phyloP scores from a whole-genome alignment of 768 basidiomycete species.

The Collybia sordida region DNA sequence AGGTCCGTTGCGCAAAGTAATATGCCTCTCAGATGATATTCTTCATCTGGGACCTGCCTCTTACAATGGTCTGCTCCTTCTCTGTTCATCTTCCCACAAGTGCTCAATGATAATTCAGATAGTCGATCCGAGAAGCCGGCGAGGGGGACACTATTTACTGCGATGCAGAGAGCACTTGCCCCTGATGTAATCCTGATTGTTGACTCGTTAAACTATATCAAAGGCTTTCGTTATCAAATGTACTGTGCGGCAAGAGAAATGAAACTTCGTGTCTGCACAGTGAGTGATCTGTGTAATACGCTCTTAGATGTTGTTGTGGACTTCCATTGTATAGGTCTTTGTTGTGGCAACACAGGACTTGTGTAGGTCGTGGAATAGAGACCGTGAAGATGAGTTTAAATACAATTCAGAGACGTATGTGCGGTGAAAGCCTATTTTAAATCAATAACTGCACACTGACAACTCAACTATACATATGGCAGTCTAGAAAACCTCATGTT shows the following conservation, averaged over 20 bases:
- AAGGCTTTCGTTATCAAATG: constrained; percentile 97
- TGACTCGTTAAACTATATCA: constrained; percentile 96
- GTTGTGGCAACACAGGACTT: constrained; percentile 73
- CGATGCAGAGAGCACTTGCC: constrained; percentile 73
- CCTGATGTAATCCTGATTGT: constrained; percentile 80
- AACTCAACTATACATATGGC: background rate
- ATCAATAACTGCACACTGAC: constrained; percentile 3
- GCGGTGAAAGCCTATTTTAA: background rate
- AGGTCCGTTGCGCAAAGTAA: constrained; percentile 46
- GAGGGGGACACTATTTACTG: constrained; percentile 78
- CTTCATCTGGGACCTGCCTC: constrained; percentile 62
- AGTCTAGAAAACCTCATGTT: constrained; percentile 86
- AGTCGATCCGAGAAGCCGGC: constrained; percentile 86
- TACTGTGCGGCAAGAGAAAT: constrained; percentile 93
- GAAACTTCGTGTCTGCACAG: constrained; percentile 84
- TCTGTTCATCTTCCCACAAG: background rate
- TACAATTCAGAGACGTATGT: constrained; percentile 79
- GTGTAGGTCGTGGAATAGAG: constrained; percentile 75
- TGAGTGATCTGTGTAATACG: constrained; percentile 33
- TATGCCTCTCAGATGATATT: constrained; percentile 71
- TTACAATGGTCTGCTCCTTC: constrained; percentile 64
- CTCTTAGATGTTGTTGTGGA: constrained; percentile 1
- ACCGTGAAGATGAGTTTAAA: constrained; percentile 41
- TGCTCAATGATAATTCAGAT: constrained; percentile 40
- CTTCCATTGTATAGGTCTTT: constrained; percentile 53